phyloP scores from a whole-genome alignment of 148 eudicot genomes.

The Vaccinium macrocarpon region DNA sequence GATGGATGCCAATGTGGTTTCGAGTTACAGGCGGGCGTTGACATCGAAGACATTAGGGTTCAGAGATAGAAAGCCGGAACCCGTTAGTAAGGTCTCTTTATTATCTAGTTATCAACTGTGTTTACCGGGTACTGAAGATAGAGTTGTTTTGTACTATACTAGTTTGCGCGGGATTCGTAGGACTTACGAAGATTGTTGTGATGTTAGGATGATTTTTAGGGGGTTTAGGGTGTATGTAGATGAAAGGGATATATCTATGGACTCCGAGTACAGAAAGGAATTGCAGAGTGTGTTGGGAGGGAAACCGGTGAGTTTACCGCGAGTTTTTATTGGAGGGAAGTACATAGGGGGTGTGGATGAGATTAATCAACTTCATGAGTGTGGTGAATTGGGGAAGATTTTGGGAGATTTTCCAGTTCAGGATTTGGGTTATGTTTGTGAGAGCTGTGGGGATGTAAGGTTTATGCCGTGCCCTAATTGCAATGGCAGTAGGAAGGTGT shows the following conservation, averaged over 20 bases:
- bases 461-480: slow-evolving; percentile 77
- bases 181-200: slow-evolving; percentile 89
- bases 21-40: slow-evolving; percentile 61
- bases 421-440: slow-evolving; percentile 59
- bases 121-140: slow-evolving; percentile 49
- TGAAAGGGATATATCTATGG: slow-evolving; percentile 93
- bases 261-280: slow-evolving; percentile 67
- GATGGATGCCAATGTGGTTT: slow-evolving; percentile 66
- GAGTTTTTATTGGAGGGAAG: slow-evolving; percentile 69
- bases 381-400: slow-evolving; percentile 64
- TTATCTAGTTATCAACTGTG: slow-evolving; percentile 6
- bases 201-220: slow-evolving; percentile 64
- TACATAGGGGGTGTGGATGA: slow-evolving; percentile 81
- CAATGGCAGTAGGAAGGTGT: slow-evolving; percentile 83
- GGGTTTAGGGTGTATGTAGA: slow-evolving; percentile 76
- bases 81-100: slow-evolving; percentile 21
- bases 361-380: slow-evolving; percentile 76
- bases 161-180: slow-evolving; percentile 88
- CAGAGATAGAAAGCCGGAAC: slow-evolving; percentile 17
- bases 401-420: slow-evolving; percentile 61
- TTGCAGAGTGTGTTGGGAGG: slow-evolving; percentile 60
- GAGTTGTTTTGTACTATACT: slow-evolving; percentile 73
- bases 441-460: slow-evolving; percentile 85
- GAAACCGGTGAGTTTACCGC: slow-evolving; percentile 63
- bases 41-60: slow-evolving; percentile 36